Percentiles rank a stretch among this genome's conserved stretches.
phyloP scores from a whole-genome alignment of 345 rosid species.

The Capsella bursapastoris region DNA sequence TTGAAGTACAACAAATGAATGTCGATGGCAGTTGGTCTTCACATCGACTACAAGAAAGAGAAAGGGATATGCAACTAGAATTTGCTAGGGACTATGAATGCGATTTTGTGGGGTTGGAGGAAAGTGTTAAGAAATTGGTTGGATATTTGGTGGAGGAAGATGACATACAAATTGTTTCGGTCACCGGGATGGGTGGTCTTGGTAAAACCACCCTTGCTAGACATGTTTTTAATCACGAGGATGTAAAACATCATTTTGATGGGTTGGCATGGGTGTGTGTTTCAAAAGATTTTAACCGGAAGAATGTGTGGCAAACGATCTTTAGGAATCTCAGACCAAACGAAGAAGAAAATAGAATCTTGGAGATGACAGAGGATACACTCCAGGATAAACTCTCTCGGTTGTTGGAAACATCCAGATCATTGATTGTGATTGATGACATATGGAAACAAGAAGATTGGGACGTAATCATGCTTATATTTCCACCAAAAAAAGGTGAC shows the following conservation, averaged over 20 bases:
- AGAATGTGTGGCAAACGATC: background rate
- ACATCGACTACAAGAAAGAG: background rate
- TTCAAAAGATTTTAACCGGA: background rate
- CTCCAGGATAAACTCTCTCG: background rate
- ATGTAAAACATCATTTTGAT: background rate
- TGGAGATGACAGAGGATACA: too few species aligned
- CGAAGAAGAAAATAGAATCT: too few species aligned
- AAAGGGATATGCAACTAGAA: background rate
- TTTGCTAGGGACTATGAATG: background rate
- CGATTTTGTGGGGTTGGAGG: background rate
- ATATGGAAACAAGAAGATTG: background rate
- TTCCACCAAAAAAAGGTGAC: background rate
- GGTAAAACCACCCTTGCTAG: slow-evolving; percentile 3
- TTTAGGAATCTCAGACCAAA: too few species aligned
- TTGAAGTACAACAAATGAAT: background rate
- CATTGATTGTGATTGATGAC: background rate
- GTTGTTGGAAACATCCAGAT: background rate
- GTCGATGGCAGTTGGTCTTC: background rate
- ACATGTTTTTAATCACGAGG: background rate
- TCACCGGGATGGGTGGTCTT: background rate
- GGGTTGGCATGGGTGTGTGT: background rate
- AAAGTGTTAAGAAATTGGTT: background rate
- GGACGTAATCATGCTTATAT: background rate
- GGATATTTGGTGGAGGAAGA: background rate
- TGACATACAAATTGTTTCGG: background rate